Evolutionary conservation across 352 stramenopile genomes (phyloP), one percentile per base, ranked within the genome.

Genomic region (Phytophthora lateralis): DNA sequence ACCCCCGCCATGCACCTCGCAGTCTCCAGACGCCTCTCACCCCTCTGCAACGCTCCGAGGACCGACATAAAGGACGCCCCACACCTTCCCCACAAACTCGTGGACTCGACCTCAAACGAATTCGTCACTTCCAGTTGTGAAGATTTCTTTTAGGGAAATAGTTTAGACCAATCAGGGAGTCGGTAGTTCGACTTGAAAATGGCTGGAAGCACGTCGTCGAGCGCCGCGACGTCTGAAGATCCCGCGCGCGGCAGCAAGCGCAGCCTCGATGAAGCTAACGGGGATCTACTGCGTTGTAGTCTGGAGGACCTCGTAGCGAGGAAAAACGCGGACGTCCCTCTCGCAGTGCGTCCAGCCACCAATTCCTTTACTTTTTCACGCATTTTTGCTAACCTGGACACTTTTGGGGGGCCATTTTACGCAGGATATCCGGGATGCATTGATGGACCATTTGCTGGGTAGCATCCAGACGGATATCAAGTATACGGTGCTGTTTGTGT

Each of bases 101-200:
- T 69, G 43, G 39, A 69, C 69, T 78, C 66, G 42, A 60, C 49
- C 17, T 58, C 42, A 37, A 57, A 35, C 24, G 15, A 52, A 69
- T 15, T 89, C 79, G 82, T 91, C 82, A 89, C 51, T 73, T 91
- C 79, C 82, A 88, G 79, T 76, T 81, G 18, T 82, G 72, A 44
- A 20, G 52, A 51, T 45, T 26, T 29, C 4, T 24, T 24, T 24
- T 1, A 24, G 21, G 21, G 21, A 24, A 24, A 24, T 24, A 24
- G 53, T 76, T 76, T 63, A n/a, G 69, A n/a, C 66, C 61, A 78
- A 41, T 41, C 35, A n/a, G 35, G 8, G 21, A 24, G 21, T 3
- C 3, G 21, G 21, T 24, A 24, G 7, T 52, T 51, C 9, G 24
- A 43, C 42, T 51, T 18, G 26, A 59, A 66, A 76, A 91, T 89